phyloP scores from a whole-genome alignment of 2,329 filamentous ascomycete genomes.

The Fusarium proliferatum region DNA sequence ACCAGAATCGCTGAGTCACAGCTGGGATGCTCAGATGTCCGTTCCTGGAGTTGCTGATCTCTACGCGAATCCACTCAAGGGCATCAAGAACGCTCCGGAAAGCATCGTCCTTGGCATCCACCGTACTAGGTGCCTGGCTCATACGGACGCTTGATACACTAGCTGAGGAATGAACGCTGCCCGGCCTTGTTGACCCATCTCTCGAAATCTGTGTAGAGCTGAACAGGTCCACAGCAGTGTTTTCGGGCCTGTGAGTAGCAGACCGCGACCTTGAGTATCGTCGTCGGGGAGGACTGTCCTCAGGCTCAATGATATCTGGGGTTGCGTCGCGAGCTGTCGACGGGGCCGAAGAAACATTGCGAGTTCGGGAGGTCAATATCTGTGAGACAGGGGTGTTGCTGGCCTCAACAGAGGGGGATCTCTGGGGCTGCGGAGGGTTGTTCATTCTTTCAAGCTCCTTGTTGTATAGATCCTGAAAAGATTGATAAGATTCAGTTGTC shows the following conservation, averaged over 20 bases:
- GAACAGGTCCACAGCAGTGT: background rate
- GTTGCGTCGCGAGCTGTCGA: conserved; percentile 19
- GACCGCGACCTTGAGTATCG: conserved; percentile 37
- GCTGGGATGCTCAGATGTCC: conserved; percentile 36
- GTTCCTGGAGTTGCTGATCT: conserved; percentile 30
- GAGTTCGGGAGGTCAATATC: conserved; percentile 37
- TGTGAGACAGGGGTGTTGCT: conserved; percentile 2
- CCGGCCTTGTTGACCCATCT: conserved; percentile 1
- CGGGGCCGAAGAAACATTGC: conserved; percentile 32
- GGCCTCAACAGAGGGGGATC: conserved; percentile 33
- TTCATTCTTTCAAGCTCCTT: conserved; percentile 36
- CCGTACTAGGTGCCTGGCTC: background rate
- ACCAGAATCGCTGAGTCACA: conserved; percentile 49
- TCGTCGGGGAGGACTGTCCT: conserved; percentile 10
- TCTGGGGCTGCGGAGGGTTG: conserved; percentile 35
- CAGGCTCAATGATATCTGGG: conserved; percentile 21
- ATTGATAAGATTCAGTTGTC: background rate
- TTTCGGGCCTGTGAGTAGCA: conserved; percentile 8
- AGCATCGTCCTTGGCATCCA: conserved; percentile 17
- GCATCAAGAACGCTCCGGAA: conserved; percentile 46
- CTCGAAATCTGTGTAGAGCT: conserved; percentile 3
- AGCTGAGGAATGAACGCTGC: conserved; percentile 9
- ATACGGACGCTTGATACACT: conserved; percentile 2
- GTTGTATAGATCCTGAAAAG: conserved; percentile 42
- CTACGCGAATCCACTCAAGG: conserved; percentile 38